phyloP scores from a whole-genome alignment of 202 grass and related monocot species.

The Zizania palustris region DNA sequence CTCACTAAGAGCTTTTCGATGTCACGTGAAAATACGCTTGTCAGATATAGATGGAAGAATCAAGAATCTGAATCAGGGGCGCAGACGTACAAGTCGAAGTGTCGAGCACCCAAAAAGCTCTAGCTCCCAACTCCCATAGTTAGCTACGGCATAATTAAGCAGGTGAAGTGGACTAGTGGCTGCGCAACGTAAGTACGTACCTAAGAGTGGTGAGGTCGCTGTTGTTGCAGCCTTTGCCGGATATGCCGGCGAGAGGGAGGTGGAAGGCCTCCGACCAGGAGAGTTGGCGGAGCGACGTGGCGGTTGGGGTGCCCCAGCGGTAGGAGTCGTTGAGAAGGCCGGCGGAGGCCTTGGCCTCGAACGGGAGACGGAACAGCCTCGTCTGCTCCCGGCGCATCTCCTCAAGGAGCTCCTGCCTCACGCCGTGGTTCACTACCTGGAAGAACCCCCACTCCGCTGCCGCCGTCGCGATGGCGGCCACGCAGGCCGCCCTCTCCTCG shows the following conservation, averaged over 20 bases:
- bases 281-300: conserved; percentile 58
- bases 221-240: conserved; percentile 36
- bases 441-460: conserved; percentile 88
- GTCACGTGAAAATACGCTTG: no score
- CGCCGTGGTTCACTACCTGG: conserved; percentile 82
- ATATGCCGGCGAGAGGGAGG: conserved; percentile 60
- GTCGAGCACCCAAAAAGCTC: no score
- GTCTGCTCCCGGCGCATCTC: conserved; percentile 67
- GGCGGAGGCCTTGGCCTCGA: conserved; percentile 56
- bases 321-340: conserved; percentile 63
- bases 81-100: no score
- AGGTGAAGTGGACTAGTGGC: no score
- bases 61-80: no score
- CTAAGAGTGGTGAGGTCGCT: conserved; percentile 53
- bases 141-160: no score
- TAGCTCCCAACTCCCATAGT: no score
- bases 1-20: no score
- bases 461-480: conserved; percentile 52
- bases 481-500: conserved; percentile 48
- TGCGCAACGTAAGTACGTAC: conserved; percentile 19
- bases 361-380: conserved; percentile 67
- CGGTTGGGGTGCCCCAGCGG: conserved; percentile 74
- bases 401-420: conserved; percentile 54
- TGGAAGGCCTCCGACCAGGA: conserved; percentile 97
- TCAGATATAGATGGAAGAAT: no score